These are phyloP conservation scores for Yamadazyma mexicana DNA, from an alignment of 1,139 yeast genomes.

Conservation along the genomic window DNA sequence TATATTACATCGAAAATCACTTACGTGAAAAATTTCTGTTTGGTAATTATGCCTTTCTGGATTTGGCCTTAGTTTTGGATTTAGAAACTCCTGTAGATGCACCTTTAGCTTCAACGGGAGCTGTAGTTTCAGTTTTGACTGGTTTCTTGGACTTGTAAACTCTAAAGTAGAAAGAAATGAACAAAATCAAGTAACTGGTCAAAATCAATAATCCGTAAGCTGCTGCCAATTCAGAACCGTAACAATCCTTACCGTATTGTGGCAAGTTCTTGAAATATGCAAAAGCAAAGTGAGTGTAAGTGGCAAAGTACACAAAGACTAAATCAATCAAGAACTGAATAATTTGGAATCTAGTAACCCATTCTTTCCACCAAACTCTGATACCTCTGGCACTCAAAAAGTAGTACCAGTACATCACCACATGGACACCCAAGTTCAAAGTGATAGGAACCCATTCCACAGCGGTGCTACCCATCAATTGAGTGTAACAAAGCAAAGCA, in stretches of 20 bases:
- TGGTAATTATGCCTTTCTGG: constrained; percentile 42
- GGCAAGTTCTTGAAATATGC: constrained; percentile 66
- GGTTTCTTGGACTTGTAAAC: constrained; percentile 57
- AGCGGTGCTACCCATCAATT: constrained; percentile 84
- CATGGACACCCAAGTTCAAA: constrained; percentile 89
- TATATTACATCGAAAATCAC: background rate
- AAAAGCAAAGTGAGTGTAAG: constrained; percentile 75
- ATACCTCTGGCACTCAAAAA: constrained; percentile 91
- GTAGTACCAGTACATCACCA: constrained; percentile 98
- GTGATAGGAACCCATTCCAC: constrained; percentile 95
- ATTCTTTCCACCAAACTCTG: constrained; percentile 99
- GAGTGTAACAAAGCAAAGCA: constrained; percentile 92
- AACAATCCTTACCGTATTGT: constrained; percentile 73
- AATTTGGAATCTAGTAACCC: constrained; percentile 97
- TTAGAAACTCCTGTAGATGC: constrained; percentile 20
- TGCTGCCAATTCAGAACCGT: constrained; percentile 93
- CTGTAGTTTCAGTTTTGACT: constrained; percentile 4
- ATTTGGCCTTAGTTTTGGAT: constrained; percentile 17
- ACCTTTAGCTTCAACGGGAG: constrained; percentile 14
- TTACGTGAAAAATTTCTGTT: too few relatives aligned
- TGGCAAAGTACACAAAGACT: constrained; percentile 87
- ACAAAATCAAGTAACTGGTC: constrained; percentile 84
- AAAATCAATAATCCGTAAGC: constrained; percentile 85
- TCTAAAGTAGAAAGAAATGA: constrained; percentile 89
- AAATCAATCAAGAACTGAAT: constrained; percentile 90